These are phyloP conservation scores for Leptographium lundbergii DNA, from an alignment of 2,329 filamentous ascomycete genomes.

Conservation along the genomic window DNA sequence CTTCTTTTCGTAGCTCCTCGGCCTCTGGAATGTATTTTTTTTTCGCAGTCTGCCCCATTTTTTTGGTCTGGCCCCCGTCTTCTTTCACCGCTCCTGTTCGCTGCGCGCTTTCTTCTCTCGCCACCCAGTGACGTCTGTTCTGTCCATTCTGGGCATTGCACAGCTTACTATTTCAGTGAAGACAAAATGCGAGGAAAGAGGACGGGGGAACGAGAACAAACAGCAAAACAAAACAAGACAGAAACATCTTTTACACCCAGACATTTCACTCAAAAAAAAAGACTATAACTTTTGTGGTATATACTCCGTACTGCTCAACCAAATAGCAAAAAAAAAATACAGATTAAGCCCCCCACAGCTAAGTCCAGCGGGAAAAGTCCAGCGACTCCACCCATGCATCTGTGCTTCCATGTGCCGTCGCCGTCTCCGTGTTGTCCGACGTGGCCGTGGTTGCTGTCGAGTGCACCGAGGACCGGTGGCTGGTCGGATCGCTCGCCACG, in stretches of 20 bases:
- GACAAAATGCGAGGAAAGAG: no score
- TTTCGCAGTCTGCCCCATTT: not conserved
- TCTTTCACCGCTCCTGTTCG: not conserved
- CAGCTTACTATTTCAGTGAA: no score
- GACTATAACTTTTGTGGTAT: slow-evolving; percentile 27
- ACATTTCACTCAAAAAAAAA: slow-evolving; percentile 8
- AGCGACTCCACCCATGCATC: slow-evolving; percentile 32
- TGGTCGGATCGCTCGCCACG: slow-evolving; percentile 39
- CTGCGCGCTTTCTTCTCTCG: not conserved
- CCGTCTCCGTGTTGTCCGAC: slow-evolving; percentile 38
- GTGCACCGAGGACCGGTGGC: slow-evolving; percentile 47
- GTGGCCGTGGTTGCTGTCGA: slow-evolving; percentile 32
- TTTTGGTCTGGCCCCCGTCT: not conserved
- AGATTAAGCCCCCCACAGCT: no score
- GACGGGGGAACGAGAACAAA: no score
- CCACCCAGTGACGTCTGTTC: no score
- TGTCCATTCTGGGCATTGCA: no score
- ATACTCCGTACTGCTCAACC: slow-evolving; percentile 3
- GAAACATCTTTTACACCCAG: not conserved
- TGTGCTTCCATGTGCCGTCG: slow-evolving; percentile 16
- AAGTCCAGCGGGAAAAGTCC: slow-evolving; percentile 36
- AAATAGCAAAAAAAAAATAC: not conserved
- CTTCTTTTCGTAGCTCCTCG: not conserved
- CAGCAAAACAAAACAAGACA: not conserved
- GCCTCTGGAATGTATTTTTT: not conserved